These are phyloP conservation scores for Solanum pennellii DNA, from an alignment of 257 asterid species.

Conservation along the genomic window DNA sequence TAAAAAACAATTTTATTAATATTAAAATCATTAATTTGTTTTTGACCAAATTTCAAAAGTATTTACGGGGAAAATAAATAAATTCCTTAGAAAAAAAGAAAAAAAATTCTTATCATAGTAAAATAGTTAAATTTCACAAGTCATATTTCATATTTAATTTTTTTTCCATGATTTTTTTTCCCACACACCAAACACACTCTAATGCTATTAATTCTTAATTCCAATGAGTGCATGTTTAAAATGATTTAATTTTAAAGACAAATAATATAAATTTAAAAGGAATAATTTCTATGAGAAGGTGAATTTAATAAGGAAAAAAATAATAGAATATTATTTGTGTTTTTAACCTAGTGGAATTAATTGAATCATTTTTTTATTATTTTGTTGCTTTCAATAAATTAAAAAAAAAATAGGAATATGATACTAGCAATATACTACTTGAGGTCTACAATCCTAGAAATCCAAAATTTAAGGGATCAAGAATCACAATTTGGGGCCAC, in stretches of 20 bases:
- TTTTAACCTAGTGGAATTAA: background rate
- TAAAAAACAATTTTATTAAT: background rate
- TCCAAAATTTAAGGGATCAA: constrained; percentile 3
- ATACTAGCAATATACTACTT: background rate
- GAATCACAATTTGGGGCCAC: constrained; percentile 6
- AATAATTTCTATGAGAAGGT: background rate
- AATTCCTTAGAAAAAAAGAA: background rate
- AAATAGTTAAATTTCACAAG: background rate
- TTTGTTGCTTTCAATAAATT: background rate
- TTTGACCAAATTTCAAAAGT: background rate
- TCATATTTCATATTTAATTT: background rate
- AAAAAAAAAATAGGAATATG: too few relatives aligned
- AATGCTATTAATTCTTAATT: background rate
- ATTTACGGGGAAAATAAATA: background rate
- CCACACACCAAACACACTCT: background rate
- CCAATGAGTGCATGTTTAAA: background rate
- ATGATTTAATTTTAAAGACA: background rate
- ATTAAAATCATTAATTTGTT: background rate
- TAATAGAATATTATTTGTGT: background rate
- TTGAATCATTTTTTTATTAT: background rate
- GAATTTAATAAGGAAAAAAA: background rate
- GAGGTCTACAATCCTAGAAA: background rate
- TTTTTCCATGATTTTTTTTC: background rate
- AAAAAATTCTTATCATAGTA: background rate
- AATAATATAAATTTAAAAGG: background rate